Percentiles rank a stretch among this genome's conserved stretches.
Conservation (phyloP, 1,284 basidiomycete species). For the Agaricales sp. region DNA sequence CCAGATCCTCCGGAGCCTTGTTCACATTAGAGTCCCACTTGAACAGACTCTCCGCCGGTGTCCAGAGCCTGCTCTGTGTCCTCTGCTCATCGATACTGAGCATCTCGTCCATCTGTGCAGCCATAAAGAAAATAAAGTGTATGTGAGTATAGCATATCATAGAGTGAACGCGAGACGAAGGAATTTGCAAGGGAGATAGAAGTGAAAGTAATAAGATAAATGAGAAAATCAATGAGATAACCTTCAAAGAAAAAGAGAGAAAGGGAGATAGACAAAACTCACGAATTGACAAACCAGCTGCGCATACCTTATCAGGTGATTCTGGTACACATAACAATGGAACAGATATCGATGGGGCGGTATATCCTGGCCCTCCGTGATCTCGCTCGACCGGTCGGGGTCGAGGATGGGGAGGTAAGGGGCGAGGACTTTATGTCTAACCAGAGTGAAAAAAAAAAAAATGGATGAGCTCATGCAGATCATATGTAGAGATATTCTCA, state of each 20-base stretch:
- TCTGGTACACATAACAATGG: constrained; percentile 67
- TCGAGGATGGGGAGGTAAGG: too few relatives aligned
- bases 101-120: constrained; percentile 42
- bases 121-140: background rate
- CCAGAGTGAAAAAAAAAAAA: constrained; percentile 32
- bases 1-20: constrained; percentile 33
- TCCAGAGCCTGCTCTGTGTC: constrained; percentile 49
- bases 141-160: too few relatives aligned
- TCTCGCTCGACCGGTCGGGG: background rate
- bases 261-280: constrained; percentile 12
- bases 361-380: background rate
- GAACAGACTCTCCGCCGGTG: constrained; percentile 37
- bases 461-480: too few relatives aligned
- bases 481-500: too few relatives aligned
- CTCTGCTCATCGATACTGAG: constrained; percentile 48
- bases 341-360: constrained; percentile 53
- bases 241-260: background rate
- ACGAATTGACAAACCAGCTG: constrained; percentile 36
- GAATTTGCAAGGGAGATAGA: too few relatives aligned
- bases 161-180: too few relatives aligned
- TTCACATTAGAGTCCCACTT: constrained; percentile 35
- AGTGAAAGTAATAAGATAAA: too few relatives aligned
- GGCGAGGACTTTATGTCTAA: constrained; percentile 46
- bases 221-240: constrained; percentile 11
- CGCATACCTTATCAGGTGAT: constrained; percentile 50